Conservation (phyloP, 192 early-diverging fungal species). For the Coemansia sp. region DNA sequence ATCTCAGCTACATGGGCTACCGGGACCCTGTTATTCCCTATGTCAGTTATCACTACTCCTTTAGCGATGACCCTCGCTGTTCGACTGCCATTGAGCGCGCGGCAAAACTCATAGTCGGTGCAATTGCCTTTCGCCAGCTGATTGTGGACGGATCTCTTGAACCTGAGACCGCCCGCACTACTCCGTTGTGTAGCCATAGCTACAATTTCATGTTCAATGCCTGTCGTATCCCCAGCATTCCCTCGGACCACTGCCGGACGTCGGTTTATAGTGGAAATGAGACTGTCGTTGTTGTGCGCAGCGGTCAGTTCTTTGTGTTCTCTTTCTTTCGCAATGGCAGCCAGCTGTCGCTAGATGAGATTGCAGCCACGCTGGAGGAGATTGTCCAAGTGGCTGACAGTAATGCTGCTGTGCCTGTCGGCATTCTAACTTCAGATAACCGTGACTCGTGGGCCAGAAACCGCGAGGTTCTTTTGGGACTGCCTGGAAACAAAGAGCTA, state of each 20-base stretch:
- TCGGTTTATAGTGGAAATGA: constrained; percentile 70
- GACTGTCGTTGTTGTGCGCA: constrained; percentile 81
- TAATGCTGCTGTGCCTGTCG: constrained; percentile 70
- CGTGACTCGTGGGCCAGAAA: constrained; percentile 89
- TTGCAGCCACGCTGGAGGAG: constrained; percentile 66
- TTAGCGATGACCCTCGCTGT: constrained; percentile 80
- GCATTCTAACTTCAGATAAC: constrained; percentile 85
- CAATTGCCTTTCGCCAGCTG: constrained; percentile 77
- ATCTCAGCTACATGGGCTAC: constrained; percentile 89
- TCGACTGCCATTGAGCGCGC: constrained; percentile 75
- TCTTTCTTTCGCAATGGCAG: constrained; percentile 61
- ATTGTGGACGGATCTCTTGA: constrained; percentile 73
- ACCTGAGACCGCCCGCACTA: constrained; percentile 73
- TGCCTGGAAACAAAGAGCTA: constrained; percentile 65
- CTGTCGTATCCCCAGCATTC: constrained; percentile 85
- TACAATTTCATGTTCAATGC: constrained; percentile 98
- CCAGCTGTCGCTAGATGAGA: constrained; percentile 68
- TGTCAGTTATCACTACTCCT: constrained; percentile 95
- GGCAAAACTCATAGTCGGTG: constrained; percentile 80
- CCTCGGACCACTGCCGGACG: constrained; percentile 76
- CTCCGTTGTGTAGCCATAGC: constrained; percentile 82
- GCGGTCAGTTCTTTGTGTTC: constrained; percentile 84
- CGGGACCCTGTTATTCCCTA: constrained; percentile 95
- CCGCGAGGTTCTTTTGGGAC: constrained; percentile 63
- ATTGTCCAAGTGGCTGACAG: constrained; percentile 68